phyloP scores from a whole-genome alignment of 305 asterid species.

The Fraxinus angustifolia region DNA sequence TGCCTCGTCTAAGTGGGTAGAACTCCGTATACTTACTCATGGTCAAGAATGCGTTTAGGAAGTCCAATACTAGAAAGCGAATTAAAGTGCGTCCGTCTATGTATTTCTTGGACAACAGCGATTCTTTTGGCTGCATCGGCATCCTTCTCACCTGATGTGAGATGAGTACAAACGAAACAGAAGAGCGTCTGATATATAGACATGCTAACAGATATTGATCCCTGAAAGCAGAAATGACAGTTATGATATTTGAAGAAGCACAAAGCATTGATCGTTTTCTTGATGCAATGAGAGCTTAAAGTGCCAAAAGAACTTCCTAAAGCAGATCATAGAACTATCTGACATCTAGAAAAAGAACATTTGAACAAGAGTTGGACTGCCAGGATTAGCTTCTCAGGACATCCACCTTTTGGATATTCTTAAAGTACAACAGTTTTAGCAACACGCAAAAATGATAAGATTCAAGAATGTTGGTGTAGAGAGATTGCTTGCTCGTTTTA shows the following conservation, averaged over 20 bases:
- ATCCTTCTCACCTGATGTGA: constrained; percentile 86
- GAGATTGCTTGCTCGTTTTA: neutral
- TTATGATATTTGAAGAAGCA: neutral
- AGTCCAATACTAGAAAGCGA: constrained; percentile 52
- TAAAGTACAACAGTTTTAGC: neutral
- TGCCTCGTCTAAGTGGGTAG: neutral
- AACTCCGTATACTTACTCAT: constrained; percentile 58
- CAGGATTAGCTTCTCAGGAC: neutral
- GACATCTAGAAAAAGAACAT: neutral
- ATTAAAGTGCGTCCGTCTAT: constrained; percentile 70
- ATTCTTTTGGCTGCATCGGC: constrained; percentile 71
- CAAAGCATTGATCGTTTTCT: neutral
- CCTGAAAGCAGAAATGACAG: constrained; percentile 44
- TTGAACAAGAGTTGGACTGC: neutral
- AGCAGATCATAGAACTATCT: neutral
- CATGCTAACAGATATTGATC: constrained; percentile 92
- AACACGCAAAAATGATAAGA: neutral
- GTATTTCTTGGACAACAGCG: constrained; percentile 80
- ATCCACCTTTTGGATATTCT: neutral
- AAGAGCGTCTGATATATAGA: constrained; percentile 85
- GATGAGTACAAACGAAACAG: constrained; percentile 84
- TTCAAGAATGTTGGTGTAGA: neutral
- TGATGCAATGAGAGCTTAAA: neutral
- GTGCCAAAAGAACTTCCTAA: neutral
- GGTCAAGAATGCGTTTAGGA: constrained; percentile 70